Evolutionary conservation across 495 filamentous ascomycete genomes (phyloP), one percentile per base, ranked within the genome.

Genomic region (Hypoxylon trugodes): DNA sequence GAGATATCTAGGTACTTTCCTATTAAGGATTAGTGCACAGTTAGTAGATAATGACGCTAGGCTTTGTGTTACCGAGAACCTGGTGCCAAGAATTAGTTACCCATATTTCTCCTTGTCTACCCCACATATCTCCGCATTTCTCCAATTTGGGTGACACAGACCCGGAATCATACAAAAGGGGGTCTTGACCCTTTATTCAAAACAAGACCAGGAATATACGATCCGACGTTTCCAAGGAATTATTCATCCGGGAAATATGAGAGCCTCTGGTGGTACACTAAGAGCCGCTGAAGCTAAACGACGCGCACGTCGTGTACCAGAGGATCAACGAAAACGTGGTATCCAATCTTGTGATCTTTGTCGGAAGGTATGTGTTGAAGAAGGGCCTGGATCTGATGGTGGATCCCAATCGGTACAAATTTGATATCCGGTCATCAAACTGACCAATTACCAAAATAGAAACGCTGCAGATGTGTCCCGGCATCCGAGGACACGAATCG

Each of bases 391-490:
- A 26, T 26, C 21, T 45, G 26, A 43, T 19, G 19, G 50, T 25
- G 6, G 5, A 53, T 24, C 38, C n/a, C n/a, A n/a, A n/a, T n/a
- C n/a, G n/a, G n/a, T n/a, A n/a, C n/a, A n/a, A n/a, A n/a, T n/a
- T n/a, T n/a, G n/a, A n/a, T n/a, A n/a, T n/a, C n/a, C n/a, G n/a
- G n/a, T n/a, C n/a, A n/a, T n/a, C n/a, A n/a, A 24, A 18, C 24
- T 61, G 19, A 46, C 8, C 24, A 32, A 33, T n/a, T n/a, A n/a
- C 22, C 13, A 45, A 66, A 63, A 35, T 65, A 74, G 64, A 53
- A 70, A 48, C 60, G 73, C 3, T 69, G 70, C 15, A 74, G 75
- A 54, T 81, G 78, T 58, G 70, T 73, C n/a, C 73, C 68, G 7
- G 62, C 65, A 9, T 18, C 42, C 4, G 58, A 47, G 4, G 45